Base-by-base conservation (phyloP, 352 stramenopile genomes). In the Phytopythium boreale region DNA sequence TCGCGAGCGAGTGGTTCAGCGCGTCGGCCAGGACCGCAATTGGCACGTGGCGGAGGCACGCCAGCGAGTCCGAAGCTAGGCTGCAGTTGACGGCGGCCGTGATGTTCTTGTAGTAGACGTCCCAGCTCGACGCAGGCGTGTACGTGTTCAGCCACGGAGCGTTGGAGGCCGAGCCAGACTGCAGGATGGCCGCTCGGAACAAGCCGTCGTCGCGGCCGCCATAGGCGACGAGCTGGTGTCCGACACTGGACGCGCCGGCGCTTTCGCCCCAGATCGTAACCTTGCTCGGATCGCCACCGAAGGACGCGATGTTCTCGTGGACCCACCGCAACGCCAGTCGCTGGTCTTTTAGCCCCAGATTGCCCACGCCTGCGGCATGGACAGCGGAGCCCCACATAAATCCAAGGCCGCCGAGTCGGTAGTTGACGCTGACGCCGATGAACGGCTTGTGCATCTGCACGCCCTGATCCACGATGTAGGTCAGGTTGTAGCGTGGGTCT, bases 261-360 rank as follows among this genome's bases (percentile, higher is more conserved):
- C 77, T 92, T 66, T 97, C 88, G 7, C 91, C 91, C 73, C 95
- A 96, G 17, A 97, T 52, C 1, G 86, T 96, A 36, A 97, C 87
- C n/a, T 78, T 70, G 53, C 75, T 68, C 6, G 87, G 69, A 74
- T 97, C 79, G 31, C 88, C 89, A 5, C 91, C 91, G 70, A 97
- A 97, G 43, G 69, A 59, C 2, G 19, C 57, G 58, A 96, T 92
- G 60, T 97, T 93, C 36, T 82, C 67, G 52, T 95, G 75, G 46
- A 97, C 75, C 82, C 85, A 97, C 68, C 92, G 75, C 62, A 97
- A 37, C 2, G 81, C 88, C 10, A 91, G 72, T 20, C 79, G 68
- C 65, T 97, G 91, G 74, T 97, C 91, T 65, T 93, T 82, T 27
- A 97, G 63, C 0, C 82, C 88, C 63, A 90, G 92, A 56, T 97